These are phyloP conservation scores for Aspergillus brunneoviolaceus DNA, from an alignment of 2,329 filamentous ascomycete genomes.

Conservation along the genomic window DNA sequence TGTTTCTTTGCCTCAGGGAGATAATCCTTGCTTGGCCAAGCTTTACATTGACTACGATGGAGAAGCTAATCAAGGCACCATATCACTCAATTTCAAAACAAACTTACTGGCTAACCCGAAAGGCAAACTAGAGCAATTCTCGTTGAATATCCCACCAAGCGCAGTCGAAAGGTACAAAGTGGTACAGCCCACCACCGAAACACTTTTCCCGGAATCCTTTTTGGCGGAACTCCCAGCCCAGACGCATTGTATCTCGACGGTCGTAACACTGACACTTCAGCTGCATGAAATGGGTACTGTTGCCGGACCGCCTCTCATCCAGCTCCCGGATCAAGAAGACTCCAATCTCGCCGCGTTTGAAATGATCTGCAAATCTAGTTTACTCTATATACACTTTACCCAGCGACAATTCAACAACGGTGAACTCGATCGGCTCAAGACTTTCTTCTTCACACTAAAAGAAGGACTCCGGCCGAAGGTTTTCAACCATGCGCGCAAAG, in stretches of 20 bases:
- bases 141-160: constrained; percentile 17
- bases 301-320: no score
- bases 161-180: constrained; percentile 17
- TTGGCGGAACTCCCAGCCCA: background rate
- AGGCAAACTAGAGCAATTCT: constrained; percentile 13
- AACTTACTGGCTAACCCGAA: constrained; percentile 14
- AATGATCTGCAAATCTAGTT: constrained; percentile 19
- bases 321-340: constrained; percentile 11
- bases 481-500: constrained; percentile 1
- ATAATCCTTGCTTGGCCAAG: constrained; percentile 11
- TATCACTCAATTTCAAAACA: constrained; percentile 18
- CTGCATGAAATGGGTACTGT: constrained; percentile 8
- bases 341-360: constrained; percentile 14
- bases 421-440: constrained; percentile 15
- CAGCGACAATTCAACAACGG: constrained; percentile 16
- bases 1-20: constrained; percentile 14
- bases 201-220: background rate
- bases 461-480: no score
- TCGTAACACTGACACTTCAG: constrained; percentile 6
- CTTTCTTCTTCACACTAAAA: constrained; percentile 12
- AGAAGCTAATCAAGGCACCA: constrained; percentile 19
- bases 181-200: constrained; percentile 12
- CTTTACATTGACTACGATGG: constrained; percentile 19
- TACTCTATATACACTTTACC: constrained; percentile 18
- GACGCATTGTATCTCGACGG: background rate